Percentiles rank a stretch among this genome's conserved stretches.
Conservation (phyloP, 1,139 yeast species). For the Scheffersomyces insectosa region DNA sequence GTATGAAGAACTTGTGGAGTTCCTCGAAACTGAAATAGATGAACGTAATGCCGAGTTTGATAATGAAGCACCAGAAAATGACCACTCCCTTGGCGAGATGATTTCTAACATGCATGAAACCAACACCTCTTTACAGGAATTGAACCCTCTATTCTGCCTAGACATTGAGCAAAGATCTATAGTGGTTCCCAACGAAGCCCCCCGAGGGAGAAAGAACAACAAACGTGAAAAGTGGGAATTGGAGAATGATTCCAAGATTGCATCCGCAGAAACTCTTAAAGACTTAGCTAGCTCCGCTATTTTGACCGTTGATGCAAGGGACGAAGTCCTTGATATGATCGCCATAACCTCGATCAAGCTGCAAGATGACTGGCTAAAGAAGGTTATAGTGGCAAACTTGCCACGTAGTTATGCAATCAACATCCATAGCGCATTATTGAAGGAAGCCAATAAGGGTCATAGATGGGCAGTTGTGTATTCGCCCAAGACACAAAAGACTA, state of each 20-base stretch:
- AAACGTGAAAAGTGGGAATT: constrained; percentile 73
- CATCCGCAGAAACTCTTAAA: constrained; percentile 56
- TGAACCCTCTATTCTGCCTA: constrained; percentile 31
- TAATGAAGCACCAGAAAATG: constrained; percentile 1
- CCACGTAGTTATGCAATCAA: constrained; percentile 78
- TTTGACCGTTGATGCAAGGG: constrained; percentile 73
- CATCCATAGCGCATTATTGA: constrained; percentile 68
- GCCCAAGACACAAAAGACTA: constrained; percentile 69
- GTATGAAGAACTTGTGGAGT: constrained; percentile 58
- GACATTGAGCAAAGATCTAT: constrained; percentile 60
- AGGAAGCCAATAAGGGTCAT: constrained; percentile 71
- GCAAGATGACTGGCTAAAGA: constrained; percentile 86
- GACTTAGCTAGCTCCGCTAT: constrained; percentile 66
- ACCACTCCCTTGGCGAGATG: constrained; percentile 3
- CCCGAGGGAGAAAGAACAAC: constrained; percentile 67
- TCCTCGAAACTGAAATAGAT: constrained; percentile 48
- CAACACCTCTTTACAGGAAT: constrained; percentile 12
- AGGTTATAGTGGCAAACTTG: constrained; percentile 66
- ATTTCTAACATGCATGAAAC: constrained; percentile 2
- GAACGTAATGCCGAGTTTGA: constrained; percentile 16
- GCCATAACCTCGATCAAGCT: constrained; percentile 71
- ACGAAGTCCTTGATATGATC: constrained; percentile 83
- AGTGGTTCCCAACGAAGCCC: constrained; percentile 69
- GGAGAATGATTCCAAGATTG: constrained; percentile 70
- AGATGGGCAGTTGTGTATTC: constrained; percentile 75